phyloP scores from a whole-genome alignment of 164 flowering plant genomes.

The Cinnamomum micranthum region DNA sequence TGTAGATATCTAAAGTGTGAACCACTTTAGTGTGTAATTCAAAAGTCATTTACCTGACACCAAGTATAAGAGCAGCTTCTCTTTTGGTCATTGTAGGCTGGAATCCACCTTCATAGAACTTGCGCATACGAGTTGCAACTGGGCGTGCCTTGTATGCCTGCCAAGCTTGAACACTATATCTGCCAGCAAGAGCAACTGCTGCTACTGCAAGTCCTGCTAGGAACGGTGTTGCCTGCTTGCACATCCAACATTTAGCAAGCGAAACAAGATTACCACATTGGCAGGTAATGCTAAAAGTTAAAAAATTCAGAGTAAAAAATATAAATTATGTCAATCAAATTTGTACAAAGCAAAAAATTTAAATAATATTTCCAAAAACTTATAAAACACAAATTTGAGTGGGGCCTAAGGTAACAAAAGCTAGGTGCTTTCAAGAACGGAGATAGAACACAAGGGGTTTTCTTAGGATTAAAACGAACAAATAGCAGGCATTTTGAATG shows the following conservation, averaged over 20 bases:
- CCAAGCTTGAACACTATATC: slow-evolving; percentile 77
- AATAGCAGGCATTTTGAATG: too few species aligned
- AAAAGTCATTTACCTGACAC: slow-evolving; percentile 51
- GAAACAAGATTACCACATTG: neutral
- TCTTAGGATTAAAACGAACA: too few species aligned
- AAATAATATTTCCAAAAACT: neutral
- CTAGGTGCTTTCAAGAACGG: too few species aligned
- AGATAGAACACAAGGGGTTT: too few species aligned
- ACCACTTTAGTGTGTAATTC: too few species aligned
- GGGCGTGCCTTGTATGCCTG: slow-evolving; percentile 86
- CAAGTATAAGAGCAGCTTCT: slow-evolving; percentile 93
- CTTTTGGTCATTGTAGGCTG: slow-evolving; percentile 80
- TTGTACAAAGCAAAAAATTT: neutral
- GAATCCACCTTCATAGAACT: slow-evolving; percentile 91
- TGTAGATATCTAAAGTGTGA: too few species aligned
- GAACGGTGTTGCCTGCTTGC: slow-evolving; percentile 58
- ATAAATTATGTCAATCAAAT: neutral
- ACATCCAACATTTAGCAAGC: slow-evolving; percentile 2
- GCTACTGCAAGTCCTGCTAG: slow-evolving; percentile 79
- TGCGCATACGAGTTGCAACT: slow-evolving; percentile 53
- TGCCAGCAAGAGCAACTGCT: slow-evolving; percentile 82
- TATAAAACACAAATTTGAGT: too few species aligned
- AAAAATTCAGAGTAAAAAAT: neutral
- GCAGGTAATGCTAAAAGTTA: neutral
- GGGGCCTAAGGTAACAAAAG: too few species aligned